Base-by-base conservation (phyloP, 2,329 filamentous ascomycete species). In the Cephalotrichum gorgonifer region DNA sequence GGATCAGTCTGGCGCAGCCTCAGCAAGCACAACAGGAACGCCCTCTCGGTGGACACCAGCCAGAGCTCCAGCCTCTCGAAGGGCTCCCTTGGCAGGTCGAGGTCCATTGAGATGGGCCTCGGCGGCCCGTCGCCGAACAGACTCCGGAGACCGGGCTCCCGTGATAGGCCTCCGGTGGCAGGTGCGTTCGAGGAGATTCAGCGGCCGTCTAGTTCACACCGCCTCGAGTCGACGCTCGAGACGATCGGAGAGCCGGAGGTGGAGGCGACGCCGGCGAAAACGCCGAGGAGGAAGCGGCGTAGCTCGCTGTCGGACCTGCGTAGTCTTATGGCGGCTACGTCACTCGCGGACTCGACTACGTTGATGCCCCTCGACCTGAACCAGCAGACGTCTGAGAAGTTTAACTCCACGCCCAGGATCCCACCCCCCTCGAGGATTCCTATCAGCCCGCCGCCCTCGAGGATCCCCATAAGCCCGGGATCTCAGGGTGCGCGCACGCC, bases 221-320 rank as follows among this genome's bases (percentile, higher is more conserved):
- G 73, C 35, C 64, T 76, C 17, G 75, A 78, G 55, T 76, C 74
- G 9, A 69, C 71, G 42, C 66, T 81, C 2, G 76, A 78, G 57
- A 81, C 78, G 0, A 81, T 81, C 45, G 77, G 76, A 15, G 78
- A 81, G 57, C 78, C 78, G 1, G 69, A 71, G 0, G 65, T 64
- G 15, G 72, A 75, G 49, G 61, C 64, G 5, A 54, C 57, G 8
- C 54, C 62, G 4, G 52, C 61, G 1, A 74, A 69, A 55, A 62
- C 62, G n/a, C 67, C 71, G 42, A 82, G 78, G 61, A 90, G 83
- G 54, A 96, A 95, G 70, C 78, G 91, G 49, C 83, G 91, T 61
- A 96, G 90, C 67, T 96, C 90, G 25, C 69, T 97, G 39, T 95
- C 90, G 4, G 91, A 97, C 63, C 73, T 97, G 44, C 85, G 81